Evolutionary conservation across 164 flowering plant species (phyloP).

Genomic region (Nelumbo lutea): DNA sequence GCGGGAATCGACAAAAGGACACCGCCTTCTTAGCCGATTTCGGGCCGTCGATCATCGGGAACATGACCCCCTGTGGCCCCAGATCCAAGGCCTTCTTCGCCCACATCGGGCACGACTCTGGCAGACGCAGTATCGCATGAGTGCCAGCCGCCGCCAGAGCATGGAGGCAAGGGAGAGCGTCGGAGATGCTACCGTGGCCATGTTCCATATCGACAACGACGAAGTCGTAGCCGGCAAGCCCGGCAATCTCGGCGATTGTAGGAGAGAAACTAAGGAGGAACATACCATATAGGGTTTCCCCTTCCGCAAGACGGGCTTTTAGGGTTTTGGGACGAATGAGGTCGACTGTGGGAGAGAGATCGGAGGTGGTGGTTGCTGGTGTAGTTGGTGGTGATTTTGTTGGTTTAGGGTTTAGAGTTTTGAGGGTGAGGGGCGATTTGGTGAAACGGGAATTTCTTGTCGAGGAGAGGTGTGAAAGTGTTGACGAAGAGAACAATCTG

Average conservation of each 20-base stretch:
- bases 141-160: slow-evolving; percentile 66
- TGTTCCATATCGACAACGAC: slow-evolving; percentile 94
- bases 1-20: slow-evolving; percentile 77
- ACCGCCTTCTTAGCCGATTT: slow-evolving; percentile 59
- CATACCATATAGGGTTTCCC: slow-evolving; percentile 80
- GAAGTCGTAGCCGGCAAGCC: slow-evolving; percentile 81
- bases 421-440: slow-evolving; percentile 7
- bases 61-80: slow-evolving; percentile 94
- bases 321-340: slow-evolving; percentile 27
- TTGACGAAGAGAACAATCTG: not conserved
- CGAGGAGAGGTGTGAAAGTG: not conserved
- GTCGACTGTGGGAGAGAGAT: slow-evolving; percentile 15
- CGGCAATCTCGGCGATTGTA: slow-evolving; percentile 80
- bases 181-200: slow-evolving; percentile 74
- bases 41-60: slow-evolving; percentile 76
- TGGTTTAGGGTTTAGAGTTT: slow-evolving; percentile 13
- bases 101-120: slow-evolving; percentile 66
- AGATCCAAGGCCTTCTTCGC: slow-evolving; percentile 89
- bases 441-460: not conserved
- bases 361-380: slow-evolving; percentile 18
- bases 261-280: slow-evolving; percentile 89
- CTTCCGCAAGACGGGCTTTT: slow-evolving; percentile 63
- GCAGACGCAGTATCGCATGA: slow-evolving; percentile 69
- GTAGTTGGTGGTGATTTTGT: slow-evolving; percentile 8
- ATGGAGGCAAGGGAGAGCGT: slow-evolving; percentile 63